Evolutionary conservation across 202 grass and related monocot genomes (phyloP).

Genomic region (Bolboschoenoplectus hybrid): DNA sequence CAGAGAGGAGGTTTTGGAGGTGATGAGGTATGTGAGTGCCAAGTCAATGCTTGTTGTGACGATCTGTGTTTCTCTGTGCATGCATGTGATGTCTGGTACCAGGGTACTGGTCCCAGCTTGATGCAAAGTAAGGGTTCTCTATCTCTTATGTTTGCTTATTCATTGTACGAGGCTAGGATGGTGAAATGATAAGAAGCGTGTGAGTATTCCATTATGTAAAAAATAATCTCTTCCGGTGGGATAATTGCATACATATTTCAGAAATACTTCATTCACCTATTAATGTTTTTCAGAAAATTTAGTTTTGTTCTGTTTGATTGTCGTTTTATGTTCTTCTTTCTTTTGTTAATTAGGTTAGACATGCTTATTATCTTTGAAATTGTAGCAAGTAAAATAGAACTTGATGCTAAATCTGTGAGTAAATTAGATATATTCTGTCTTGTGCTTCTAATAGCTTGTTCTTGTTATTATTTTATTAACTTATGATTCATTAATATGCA

Average conservation of each 20-base stretch:
- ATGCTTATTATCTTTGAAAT: neutral
- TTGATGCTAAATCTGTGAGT: constrained; percentile 20
- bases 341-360: constrained; percentile 19
- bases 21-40: constrained; percentile 58
- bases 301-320: constrained; percentile 6
- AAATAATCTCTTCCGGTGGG: constrained; percentile 23
- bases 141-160: constrained; percentile 11
- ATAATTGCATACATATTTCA: constrained; percentile 37
- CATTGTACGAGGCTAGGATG: neutral
- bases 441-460: neutral
- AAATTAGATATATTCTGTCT: neutral
- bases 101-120: constrained; percentile 46
- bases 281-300: neutral
- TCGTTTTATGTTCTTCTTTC: neutral
- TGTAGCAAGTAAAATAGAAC: constrained; percentile 29
- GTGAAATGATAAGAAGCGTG: constrained; percentile 14
- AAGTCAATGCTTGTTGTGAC: constrained; percentile 65
- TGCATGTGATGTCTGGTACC: constrained; percentile 60
- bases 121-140: constrained; percentile 24
- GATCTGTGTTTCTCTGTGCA: constrained; percentile 71
- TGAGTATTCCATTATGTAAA: constrained; percentile 35
- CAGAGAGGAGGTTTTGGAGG: constrained; percentile 44
- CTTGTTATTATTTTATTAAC: constrained; percentile 1
- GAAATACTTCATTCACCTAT: constrained; percentile 18
- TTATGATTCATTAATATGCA: neutral